Evolutionary conservation across 129 eudicot species (phyloP), one percentile per base, ranked within the genome.

Genomic region (Flaveria robusta): DNA sequence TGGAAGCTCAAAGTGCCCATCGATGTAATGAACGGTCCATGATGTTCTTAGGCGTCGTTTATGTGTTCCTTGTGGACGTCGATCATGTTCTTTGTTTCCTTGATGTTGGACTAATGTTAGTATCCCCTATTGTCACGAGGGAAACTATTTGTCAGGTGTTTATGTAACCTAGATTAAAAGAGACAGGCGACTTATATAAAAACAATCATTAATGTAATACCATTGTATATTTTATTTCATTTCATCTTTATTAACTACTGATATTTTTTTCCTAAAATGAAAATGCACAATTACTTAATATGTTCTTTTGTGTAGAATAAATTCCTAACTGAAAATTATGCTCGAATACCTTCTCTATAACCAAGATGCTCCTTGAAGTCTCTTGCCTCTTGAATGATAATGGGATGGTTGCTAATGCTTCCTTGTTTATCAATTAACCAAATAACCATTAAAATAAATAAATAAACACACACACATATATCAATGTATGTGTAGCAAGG

Each of bases 41-140:
- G 84, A 80, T 80, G 84, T 80, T 80, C 84, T 74, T 80, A 80
- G 70, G 55, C 84, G 79, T 56, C 84, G 74, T 74, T 74, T 80
- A 15, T 29, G 75, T 55, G 15, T 67, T 68, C 62, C 70, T 80
- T 51, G 45, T 56, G 45, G 66, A 24, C 70, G 82, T 31, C 67
- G 54, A 52, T 50, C 78, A 11, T 76, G 52, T 3, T 50, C 50
- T 65, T 66, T 63, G 43, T 43, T 60, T 43, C n/a, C 54, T 66
- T 52, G 65, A 80, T 74, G 69, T 80, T 80, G 79, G 49, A 80
- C 71, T 45, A 80, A 74, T 13, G 79, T 80, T 47, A 80, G 50
- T 56, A 80, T 80, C 79, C 84, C 84, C 84, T 80, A 24, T 24
- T 77, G 47, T 42, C 37, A 31, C 37, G 5, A 31, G 37, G 37